Percentiles rank a stretch among this genome's conserved stretches.
phyloP scores from a whole-genome alignment of 2,329 filamentous ascomycete genomes.

The Thermothelomyces thermophilus region DNA sequence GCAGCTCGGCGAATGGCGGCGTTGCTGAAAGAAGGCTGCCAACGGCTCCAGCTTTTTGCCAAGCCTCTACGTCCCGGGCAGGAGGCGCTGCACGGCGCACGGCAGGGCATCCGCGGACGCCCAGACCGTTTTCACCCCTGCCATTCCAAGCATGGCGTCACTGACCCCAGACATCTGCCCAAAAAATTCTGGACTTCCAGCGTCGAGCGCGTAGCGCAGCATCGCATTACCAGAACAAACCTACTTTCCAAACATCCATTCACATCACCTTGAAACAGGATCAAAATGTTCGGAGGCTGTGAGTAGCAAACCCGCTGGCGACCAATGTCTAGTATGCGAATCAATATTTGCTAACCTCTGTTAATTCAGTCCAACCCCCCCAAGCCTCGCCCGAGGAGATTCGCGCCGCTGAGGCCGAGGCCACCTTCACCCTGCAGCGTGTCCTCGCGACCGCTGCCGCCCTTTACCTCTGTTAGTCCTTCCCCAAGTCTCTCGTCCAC shows the following conservation, averaged over 20 bases:
- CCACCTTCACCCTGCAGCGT: conserved; percentile 59
- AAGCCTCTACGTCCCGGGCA: not conserved
- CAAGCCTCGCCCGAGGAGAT: conserved; percentile 65
- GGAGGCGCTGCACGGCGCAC: not conserved
- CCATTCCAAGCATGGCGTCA: conserved; percentile 17
- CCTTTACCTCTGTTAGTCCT: conserved; percentile 65
- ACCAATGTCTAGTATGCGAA: not conserved
- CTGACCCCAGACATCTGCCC: not conserved
- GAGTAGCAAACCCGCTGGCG: conserved; percentile 26
- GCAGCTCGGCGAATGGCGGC: not conserved
- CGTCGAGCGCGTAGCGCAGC: not conserved
- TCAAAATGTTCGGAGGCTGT: conserved; percentile 61
- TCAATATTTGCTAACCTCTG: not conserved
- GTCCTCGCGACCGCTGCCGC: conserved; percentile 59
- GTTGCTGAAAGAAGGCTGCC: not conserved
- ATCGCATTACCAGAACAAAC: not conserved
- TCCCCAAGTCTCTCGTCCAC: too few species aligned
- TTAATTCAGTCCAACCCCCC: conserved; percentile 56
- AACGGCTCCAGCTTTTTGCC: not conserved
- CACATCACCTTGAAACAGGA: not conserved
- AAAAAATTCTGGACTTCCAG: conserved; percentile 7
- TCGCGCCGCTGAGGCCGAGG: conserved; percentile 60
- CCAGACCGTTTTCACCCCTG: not conserved
- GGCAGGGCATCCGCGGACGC: not conserved
- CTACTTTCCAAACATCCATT: not conserved